Evolutionary conservation across 768 basidiomycete species (phyloP), one percentile per base, ranked within the genome.

Genomic region (Suillus cothurnatus): DNA sequence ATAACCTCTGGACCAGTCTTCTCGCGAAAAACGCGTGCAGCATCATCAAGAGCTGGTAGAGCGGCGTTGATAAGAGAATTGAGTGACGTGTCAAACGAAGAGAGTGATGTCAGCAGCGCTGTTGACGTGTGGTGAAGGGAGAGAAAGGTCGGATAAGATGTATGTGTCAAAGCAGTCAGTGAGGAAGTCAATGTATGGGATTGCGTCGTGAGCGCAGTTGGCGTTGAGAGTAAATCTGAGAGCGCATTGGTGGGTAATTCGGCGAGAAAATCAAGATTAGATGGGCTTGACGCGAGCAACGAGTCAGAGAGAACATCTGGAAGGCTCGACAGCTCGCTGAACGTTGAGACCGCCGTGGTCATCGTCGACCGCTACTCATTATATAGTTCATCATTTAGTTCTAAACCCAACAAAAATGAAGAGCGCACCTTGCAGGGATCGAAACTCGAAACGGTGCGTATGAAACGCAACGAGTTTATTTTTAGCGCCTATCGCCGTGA

Each of bases 81-180:
- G 64, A 98, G 87, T 7, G 94, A 94, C 12, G 83, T 75, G 1
- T 91, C 88, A 61, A 98, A 85, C 6, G 90, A 88, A 1, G 85
- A 82, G 66, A 98, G 85, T 1, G 95, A 92, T 4, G 81, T 77
- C 2, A 87, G 81, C 63, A 97, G 85, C 0, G 90, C 87, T 57
- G 87, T 86, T 4, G 93, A 93, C 21, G 92, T 91, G 56, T 84
- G 77, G 74, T 96, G 94, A 14, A 96, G 84, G n/a, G 92, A 90
- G 67, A 97, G 85, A 75, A 97, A 97, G 0, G 94, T 95, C 34
- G 92, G 88, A 76, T 97, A 95, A 28, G 95, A 95, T 5, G 93
- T 89, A 66, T 94, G 91, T 62, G 95, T 96, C 17, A 98, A 85
- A 49, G 92, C 91, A 12, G 93, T 95, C 67, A 97, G 82, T 63